Conservation (phyloP, 371 early-diverging fungal species). For the Edhazardia aedis region DNA sequence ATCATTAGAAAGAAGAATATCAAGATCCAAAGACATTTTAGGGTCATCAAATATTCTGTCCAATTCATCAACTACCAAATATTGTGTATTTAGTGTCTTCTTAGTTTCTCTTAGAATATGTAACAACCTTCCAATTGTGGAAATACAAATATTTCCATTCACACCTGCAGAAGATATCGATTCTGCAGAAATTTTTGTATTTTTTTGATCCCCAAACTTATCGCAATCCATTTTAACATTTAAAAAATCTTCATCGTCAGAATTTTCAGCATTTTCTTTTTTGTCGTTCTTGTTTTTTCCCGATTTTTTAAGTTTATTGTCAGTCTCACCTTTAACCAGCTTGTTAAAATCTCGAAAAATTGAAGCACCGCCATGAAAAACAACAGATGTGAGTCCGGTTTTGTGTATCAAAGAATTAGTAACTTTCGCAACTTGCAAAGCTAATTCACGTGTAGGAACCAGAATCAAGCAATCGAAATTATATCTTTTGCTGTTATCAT, state of each 20-base stretch:
- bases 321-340: background rate
- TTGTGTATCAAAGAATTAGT: too few relatives aligned
- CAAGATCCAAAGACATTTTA: slow-evolving; percentile 22
- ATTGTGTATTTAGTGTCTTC: slow-evolving; percentile 3
- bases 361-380: too few relatives aligned
- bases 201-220: too few relatives aligned
- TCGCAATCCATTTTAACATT: background rate
- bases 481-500: too few relatives aligned
- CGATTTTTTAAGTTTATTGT: background rate
- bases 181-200: too few relatives aligned
- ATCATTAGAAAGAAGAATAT: too few relatives aligned
- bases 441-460: slow-evolving; percentile 44
- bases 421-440: slow-evolving; percentile 33
- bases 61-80: slow-evolving; percentile 45
- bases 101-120: background rate
- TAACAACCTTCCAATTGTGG: background rate
- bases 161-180: too few relatives aligned
- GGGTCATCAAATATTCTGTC: slow-evolving; percentile 46
- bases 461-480: slow-evolving; percentile 61
- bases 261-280: too few relatives aligned
- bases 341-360: too few relatives aligned
- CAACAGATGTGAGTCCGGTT: too few relatives aligned
- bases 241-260: too few relatives aligned
- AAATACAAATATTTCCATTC: background rate
- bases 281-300: too few relatives aligned